A percentile compares a stretch with the other conserved stretches of the same genome.
Conservation (phyloP, 768 basidiomycete species). For the Phylloporus arenicola region DNA sequence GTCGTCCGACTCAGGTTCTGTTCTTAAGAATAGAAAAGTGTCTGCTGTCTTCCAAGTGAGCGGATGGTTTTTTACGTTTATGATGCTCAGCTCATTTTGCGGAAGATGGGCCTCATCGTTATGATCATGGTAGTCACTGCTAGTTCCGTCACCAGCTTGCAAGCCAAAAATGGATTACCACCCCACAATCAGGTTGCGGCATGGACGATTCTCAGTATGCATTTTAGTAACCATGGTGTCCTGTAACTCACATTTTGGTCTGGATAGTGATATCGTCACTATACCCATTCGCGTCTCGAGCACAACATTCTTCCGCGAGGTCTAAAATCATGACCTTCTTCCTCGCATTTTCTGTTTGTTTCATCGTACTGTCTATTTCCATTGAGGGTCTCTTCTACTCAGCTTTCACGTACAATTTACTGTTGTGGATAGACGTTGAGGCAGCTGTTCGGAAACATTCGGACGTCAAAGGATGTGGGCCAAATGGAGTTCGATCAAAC, state of each 20-base stretch:
- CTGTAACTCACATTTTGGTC: not conserved
- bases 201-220: conserved; percentile 62
- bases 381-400: conserved; percentile 77
- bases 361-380: conserved; percentile 76
- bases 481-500: not conserved
- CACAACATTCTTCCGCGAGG: conserved; percentile 33
- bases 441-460: conserved; percentile 19
- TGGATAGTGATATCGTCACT: conserved; percentile 49
- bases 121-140: conserved; percentile 49
- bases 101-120: conserved; percentile 42
- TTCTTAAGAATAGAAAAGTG: not conserved
- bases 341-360: conserved; percentile 68
- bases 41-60: conserved; percentile 23
- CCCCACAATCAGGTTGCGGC: conserved; percentile 51
- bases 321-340: conserved; percentile 59
- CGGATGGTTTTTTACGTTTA: not conserved
- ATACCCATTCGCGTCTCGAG: conserved; percentile 43
- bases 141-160: conserved; percentile 55
- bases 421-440: conserved; percentile 68
- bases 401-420: conserved; percentile 57
- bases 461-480: not conserved
- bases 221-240: not conserved
- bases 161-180: conserved; percentile 64
- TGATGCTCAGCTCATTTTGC: not conserved
- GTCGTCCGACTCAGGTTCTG: not conserved